Evolutionary conservation across 257 asterid genomes (phyloP).

Genomic region (Ilex aquifolium): DNA sequence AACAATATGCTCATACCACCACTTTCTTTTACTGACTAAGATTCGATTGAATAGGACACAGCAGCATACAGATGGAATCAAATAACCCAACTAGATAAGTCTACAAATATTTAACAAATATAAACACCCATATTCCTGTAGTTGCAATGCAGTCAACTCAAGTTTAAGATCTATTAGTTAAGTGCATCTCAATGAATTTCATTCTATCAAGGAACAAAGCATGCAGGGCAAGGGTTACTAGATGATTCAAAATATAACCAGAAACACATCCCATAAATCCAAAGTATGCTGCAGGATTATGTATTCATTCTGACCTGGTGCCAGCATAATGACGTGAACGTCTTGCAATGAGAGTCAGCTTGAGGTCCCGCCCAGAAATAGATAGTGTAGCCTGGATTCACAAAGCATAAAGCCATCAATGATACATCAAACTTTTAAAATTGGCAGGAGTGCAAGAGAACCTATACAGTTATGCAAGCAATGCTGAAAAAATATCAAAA

Average conservation of each 20-base stretch:
- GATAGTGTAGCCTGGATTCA: conserved; percentile 62
- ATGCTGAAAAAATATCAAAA: conserved; percentile 9
- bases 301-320: conserved; percentile 52
- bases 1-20: no score
- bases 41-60: no score
- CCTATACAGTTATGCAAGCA: not conserved
- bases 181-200: not conserved
- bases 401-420: conserved; percentile 23
- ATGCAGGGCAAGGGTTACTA: not conserved
- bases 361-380: conserved; percentile 71
- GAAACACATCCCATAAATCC: conserved; percentile 1
- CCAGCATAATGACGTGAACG: conserved; percentile 99
- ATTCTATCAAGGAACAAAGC: not conserved
- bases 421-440: conserved; percentile 13
- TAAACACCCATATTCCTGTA: no score
- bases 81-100: no score
- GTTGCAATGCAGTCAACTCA: no score
- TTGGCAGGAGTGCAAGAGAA: conserved; percentile 1
- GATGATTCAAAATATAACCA: conserved; percentile 4
- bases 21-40: no score
- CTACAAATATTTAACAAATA: no score
- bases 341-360: conserved; percentile 71
- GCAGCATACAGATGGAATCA: no score
- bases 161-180: no score
- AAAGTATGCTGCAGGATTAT: conserved; percentile 1